Conservation (phyloP, 2,329 filamentous ascomycete genomes). For the Botrytis tulipae region DNA sequence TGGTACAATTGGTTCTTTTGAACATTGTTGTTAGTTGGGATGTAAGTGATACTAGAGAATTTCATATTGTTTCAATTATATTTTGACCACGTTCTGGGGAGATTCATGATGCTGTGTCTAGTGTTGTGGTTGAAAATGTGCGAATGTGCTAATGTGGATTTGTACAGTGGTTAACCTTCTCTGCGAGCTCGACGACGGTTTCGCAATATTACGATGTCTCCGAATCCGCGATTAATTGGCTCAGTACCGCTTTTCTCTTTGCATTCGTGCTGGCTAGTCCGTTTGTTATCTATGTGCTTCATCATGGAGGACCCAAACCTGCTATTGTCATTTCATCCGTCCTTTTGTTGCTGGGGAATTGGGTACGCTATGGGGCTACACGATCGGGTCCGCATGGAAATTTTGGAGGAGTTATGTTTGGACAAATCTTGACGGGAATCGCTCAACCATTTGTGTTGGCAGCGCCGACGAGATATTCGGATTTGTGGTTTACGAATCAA, state of each 20-base stretch:
- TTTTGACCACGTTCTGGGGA: not conserved
- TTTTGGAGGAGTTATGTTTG: conserved; percentile 80
- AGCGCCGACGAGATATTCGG: conserved; percentile 86
- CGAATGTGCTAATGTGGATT: conserved; percentile 23
- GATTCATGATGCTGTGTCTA: not conserved
- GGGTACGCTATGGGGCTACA: conserved; percentile 80
- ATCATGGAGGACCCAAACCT: conserved; percentile 71
- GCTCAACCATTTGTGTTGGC: conserved; percentile 90
- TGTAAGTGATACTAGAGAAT: conserved; percentile 56
- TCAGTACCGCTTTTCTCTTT: conserved; percentile 84
- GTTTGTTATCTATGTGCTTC: conserved; percentile 71
- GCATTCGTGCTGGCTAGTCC: conserved; percentile 75
- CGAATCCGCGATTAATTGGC: conserved; percentile 84
- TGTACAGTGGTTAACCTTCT: conserved; percentile 85
- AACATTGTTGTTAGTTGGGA: conserved; percentile 96
- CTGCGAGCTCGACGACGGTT: conserved; percentile 73
- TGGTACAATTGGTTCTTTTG: conserved; percentile 78
- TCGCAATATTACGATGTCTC: conserved; percentile 73
- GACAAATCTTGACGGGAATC: conserved; percentile 85
- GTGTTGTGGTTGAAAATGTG: not conserved
- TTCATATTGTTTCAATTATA: not conserved
- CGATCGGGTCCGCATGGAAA: conserved; percentile 53
- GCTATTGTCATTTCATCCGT: conserved; percentile 72
- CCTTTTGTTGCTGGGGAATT: conserved; percentile 80
- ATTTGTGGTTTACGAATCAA: conserved; percentile 86